Conservation (phyloP, 176 grass and related monocot species). For the Oryza rufipogon region DNA sequence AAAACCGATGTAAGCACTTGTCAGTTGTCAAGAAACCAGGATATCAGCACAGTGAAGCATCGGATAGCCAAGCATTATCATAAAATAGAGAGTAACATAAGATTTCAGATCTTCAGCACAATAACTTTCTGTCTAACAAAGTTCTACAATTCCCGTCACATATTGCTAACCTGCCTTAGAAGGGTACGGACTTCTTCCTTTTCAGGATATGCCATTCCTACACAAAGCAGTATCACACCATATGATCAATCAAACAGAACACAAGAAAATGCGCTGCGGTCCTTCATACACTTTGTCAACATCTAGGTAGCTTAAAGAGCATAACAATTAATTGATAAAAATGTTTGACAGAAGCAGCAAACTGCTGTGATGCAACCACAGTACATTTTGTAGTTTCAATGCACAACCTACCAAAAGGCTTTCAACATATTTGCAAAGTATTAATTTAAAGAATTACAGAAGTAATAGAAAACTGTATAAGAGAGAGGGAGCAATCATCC, state of each 20-base stretch:
- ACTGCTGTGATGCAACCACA: constrained; percentile 25
- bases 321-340: constrained; percentile 13
- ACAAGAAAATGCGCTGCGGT: constrained; percentile 32
- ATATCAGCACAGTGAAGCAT: constrained; percentile 28
- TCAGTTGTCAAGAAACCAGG: constrained; percentile 39
- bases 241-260: constrained; percentile 44
- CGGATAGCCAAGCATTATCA: constrained; percentile 5
- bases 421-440: constrained; percentile 7
- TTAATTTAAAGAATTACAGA: constrained; percentile 20
- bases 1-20: constrained; percentile 38
- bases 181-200: constrained; percentile 94
- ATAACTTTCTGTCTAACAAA: constrained; percentile 23
- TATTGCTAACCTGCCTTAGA: constrained; percentile 83
- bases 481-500: constrained; percentile 14
- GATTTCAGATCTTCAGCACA: constrained; percentile 21
- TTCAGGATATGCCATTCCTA: constrained; percentile 94
- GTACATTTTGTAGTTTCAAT: neutral
- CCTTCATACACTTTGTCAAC: constrained; percentile 9
- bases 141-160: constrained; percentile 39
- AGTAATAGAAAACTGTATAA: neutral
- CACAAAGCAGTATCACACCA: constrained; percentile 63
- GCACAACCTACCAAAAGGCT: constrained; percentile 2
- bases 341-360: constrained; percentile 20
- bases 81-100: constrained; percentile 36
- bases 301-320: constrained; percentile 16